A percentile compares a stretch with the other conserved stretches of the same genome.
These are phyloP conservation scores for Daldinia childiae DNA, from an alignment of 495 filamentous ascomycete genomes.

Conservation along the genomic window DNA sequence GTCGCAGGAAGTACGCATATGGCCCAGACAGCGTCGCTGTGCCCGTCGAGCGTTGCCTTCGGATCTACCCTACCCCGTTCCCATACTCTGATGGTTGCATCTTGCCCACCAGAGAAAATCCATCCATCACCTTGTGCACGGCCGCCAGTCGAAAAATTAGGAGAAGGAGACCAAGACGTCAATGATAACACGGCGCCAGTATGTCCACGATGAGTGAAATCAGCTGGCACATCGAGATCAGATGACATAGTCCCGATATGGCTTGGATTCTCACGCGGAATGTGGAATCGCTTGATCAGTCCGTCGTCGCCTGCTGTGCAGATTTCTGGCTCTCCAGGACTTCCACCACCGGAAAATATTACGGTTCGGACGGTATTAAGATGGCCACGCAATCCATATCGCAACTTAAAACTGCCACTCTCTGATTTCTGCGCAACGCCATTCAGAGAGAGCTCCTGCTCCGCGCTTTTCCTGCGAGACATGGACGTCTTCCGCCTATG, in stretches of 20 bases:
- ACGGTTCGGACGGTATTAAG: slow-evolving; percentile 92
- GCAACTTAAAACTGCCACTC: slow-evolving; percentile 82
- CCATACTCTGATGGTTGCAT: slow-evolving; percentile 93
- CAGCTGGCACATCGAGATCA: slow-evolving; percentile 89
- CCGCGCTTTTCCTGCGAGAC: slow-evolving; percentile 64
- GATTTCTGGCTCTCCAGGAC: slow-evolving; percentile 92
- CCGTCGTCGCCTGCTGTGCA: slow-evolving; percentile 97
- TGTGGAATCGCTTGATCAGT: slow-evolving; percentile 94
- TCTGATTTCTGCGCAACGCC: slow-evolving; percentile 62
- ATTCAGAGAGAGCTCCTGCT: slow-evolving; percentile 63
- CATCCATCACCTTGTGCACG: slow-evolving; percentile 88
- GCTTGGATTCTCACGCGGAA: slow-evolving; percentile 73
- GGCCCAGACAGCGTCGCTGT: slow-evolving; percentile 95
- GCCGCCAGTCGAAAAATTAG: slow-evolving; percentile 88
- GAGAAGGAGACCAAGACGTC: slow-evolving; percentile 83
- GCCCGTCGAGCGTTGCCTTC: slow-evolving; percentile 92
- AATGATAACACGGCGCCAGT: slow-evolving; percentile 87
- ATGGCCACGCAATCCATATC: slow-evolving; percentile 91
- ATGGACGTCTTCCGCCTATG: slow-evolving; percentile 84
- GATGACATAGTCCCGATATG: slow-evolving; percentile 65
- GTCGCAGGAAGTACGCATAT: slow-evolving; percentile 93
- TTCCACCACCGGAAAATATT: slow-evolving; percentile 95
- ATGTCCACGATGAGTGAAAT: slow-evolving; percentile 95
- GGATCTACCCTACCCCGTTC: slow-evolving; percentile 92
- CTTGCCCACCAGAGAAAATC: slow-evolving; percentile 97